phyloP scores from a whole-genome alignment of 768 basidiomycete genomes.

The Pulveroboletus sp. region DNA sequence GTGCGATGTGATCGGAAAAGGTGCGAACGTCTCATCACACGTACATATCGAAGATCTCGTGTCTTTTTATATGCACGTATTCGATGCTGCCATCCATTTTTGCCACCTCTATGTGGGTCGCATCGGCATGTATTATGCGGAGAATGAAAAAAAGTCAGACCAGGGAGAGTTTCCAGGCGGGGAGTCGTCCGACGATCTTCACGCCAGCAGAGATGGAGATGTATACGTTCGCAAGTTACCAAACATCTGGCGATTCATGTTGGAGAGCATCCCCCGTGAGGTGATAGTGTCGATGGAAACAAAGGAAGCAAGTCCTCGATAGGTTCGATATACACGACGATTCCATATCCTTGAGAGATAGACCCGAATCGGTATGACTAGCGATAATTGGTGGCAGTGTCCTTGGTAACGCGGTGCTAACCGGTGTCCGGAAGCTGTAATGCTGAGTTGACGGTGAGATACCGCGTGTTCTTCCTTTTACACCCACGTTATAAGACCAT shows the following conservation, averaged over 20 bases:
- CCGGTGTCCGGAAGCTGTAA: not conserved
- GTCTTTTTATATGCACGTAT: slow-evolving; percentile 41
- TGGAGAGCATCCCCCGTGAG: slow-evolving; percentile 39
- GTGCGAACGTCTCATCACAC: slow-evolving; percentile 57
- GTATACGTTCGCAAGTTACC: slow-evolving; percentile 13
- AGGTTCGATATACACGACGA: not conserved
- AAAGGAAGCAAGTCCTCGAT: not conserved
- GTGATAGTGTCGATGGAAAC: slow-evolving; percentile 24
- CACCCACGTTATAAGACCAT: slow-evolving; percentile 1
- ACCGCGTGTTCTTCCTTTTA: too few species aligned
- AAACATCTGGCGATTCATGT: slow-evolving; percentile 28
- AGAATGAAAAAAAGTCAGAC: slow-evolving; percentile 45
- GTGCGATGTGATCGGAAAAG: slow-evolving; percentile 49
- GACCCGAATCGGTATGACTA: not conserved
- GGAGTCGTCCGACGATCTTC: slow-evolving; percentile 38
- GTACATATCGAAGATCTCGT: slow-evolving; percentile 49
- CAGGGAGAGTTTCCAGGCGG: slow-evolving; percentile 36
- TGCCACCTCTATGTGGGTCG: slow-evolving; percentile 22
- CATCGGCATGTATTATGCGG: slow-evolving; percentile 52
- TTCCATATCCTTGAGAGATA: too few species aligned
- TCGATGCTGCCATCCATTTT: slow-evolving; percentile 30
- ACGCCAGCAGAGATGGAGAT: slow-evolving; percentile 22
- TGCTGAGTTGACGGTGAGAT: too few species aligned
- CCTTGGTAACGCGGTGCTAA: slow-evolving; percentile 11
- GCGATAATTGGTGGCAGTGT: not conserved